Conservation (phyloP, 179 eudicot species). For the Actinidia arguta region DNA sequence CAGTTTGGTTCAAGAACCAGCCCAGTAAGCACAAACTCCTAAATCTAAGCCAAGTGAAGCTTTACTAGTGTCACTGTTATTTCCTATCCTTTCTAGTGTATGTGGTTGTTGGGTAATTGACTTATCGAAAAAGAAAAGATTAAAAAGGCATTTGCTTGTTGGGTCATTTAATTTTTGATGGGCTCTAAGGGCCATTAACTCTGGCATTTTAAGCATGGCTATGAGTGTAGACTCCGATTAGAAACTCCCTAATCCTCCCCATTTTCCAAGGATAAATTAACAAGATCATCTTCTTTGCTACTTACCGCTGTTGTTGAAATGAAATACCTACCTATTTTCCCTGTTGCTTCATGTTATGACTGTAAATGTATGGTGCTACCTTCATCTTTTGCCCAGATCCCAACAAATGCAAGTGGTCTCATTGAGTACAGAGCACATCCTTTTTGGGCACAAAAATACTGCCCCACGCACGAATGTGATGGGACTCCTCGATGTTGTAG, state of each 20-base stretch:
- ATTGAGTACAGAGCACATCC: slow-evolving; percentile 99
- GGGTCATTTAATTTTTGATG: too few species aligned
- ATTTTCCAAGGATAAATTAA: background rate
- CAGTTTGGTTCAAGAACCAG: background rate
- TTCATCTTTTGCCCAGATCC: slow-evolving; percentile 52
- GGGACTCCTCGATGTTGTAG: slow-evolving; percentile 96
- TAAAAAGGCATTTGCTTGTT: too few species aligned
- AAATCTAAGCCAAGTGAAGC: background rate
- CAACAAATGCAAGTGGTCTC: slow-evolving; percentile 78
- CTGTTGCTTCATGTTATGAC: background rate
- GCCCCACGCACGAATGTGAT: slow-evolving; percentile 91
- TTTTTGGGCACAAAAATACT: slow-evolving; percentile 96
- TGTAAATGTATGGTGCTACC: background rate
- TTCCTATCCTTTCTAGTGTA: background rate
- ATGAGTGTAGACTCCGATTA: background rate
- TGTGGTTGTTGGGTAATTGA: background rate
- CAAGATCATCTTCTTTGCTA: background rate
- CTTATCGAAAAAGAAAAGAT: too few species aligned
- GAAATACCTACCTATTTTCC: background rate
- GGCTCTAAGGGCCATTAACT: background rate
- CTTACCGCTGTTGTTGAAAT: background rate
- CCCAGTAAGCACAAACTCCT: background rate
- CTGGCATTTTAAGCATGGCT: background rate
- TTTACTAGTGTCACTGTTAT: background rate
- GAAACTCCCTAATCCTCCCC: background rate